These are phyloP conservation scores for Rhododendron williamsianum DNA, from an alignment of 148 eudicot species.

Conservation along the genomic window DNA sequence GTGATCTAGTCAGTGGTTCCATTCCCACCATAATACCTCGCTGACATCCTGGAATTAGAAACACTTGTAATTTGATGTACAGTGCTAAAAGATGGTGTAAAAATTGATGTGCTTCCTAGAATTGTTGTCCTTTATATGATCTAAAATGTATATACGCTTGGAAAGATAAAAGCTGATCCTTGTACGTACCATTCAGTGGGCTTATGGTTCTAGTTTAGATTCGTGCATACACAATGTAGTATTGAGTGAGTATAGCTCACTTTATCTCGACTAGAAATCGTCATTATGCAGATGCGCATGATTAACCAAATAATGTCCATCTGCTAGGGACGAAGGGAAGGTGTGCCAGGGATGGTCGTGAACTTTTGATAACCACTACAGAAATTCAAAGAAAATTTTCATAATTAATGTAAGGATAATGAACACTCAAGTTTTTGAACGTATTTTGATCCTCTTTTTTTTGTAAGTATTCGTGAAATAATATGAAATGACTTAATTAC, in stretches of 20 bases:
- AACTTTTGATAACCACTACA: not conserved
- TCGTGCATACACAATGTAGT: not conserved
- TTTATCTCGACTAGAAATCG: not conserved
- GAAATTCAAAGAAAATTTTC: not conserved
- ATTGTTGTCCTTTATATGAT: not conserved
- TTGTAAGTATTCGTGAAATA: not conserved
- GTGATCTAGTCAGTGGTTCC: slow-evolving; percentile 41
- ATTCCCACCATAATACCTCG: slow-evolving; percentile 42
- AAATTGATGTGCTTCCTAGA: not conserved
- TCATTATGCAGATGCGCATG: not conserved
- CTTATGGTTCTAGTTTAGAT: not conserved
- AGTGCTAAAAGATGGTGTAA: not conserved
- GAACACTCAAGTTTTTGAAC: not conserved
- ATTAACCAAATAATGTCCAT: not conserved
- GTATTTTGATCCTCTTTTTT: not conserved
- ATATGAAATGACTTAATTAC: not conserved
- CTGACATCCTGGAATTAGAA: slow-evolving; percentile 13
- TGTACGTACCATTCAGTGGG: not conserved
- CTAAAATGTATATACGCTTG: not conserved
- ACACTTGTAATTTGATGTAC: not conserved
- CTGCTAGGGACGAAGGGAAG: not conserved
- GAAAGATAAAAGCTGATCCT: not conserved
- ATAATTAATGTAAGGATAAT: not conserved
- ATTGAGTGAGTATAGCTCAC: not conserved
- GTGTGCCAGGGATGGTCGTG: not conserved